Conservation (phyloP, 257 asterid genomes). For the Gynochthodes officinalis region DNA sequence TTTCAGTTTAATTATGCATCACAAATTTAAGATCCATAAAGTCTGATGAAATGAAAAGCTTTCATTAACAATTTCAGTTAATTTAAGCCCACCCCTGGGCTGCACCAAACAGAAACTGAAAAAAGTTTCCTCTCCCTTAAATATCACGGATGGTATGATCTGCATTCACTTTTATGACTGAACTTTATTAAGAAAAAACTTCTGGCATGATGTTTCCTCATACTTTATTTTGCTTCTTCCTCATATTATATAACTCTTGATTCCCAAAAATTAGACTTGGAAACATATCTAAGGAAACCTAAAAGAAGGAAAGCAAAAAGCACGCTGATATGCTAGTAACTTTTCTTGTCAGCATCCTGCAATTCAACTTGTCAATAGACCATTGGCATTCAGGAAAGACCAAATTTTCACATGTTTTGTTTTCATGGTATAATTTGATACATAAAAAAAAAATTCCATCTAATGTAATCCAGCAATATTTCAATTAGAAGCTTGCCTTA, state of each 20-base stretch:
- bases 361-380: not conserved
- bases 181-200: no score
- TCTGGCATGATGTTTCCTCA: not conserved
- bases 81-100: not conserved
- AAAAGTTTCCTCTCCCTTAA: not conserved
- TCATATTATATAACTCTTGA: not conserved
- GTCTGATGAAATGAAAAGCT: not conserved
- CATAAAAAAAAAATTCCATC: not conserved
- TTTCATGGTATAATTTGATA: not conserved
- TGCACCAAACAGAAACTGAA: not conserved
- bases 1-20: not conserved
- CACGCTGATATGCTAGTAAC: not conserved
- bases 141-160: not conserved
- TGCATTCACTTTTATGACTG: not conserved
- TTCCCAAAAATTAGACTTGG: not conserved
- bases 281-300: not conserved
- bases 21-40: not conserved
- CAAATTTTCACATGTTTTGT: not conserved
- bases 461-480: not conserved
- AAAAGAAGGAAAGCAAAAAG: not conserved
- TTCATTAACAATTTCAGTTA: not conserved
- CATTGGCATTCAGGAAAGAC: not conserved
- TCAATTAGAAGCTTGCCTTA: not conserved
- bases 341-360: not conserved
- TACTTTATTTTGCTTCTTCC: not conserved